These are phyloP conservation scores for Wallacemonas sp. DNA, from an alignment of 208 protist genomes.

Conservation along the genomic window DNA sequence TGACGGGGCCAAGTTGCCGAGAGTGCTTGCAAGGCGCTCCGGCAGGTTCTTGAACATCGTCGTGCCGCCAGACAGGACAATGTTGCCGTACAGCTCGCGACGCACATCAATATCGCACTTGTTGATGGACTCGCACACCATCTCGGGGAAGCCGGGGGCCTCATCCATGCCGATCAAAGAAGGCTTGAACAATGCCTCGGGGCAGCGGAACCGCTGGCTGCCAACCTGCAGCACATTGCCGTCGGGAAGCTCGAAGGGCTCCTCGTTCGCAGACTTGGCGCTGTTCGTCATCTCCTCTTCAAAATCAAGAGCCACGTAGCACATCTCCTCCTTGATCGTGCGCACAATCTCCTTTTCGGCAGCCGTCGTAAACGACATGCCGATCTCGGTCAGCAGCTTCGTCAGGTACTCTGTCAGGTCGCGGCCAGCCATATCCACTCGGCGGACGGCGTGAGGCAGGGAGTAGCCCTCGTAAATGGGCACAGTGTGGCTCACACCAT, in stretches of 20 bases:
- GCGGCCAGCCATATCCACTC: slow-evolving; percentile 92
- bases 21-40: slow-evolving; percentile 97
- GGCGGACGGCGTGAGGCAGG: slow-evolving; percentile 82
- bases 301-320: slow-evolving; percentile 95
- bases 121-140: slow-evolving; percentile 97
- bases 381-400: slow-evolving; percentile 95
- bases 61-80: slow-evolving; percentile 95
- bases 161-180: slow-evolving; percentile 94
- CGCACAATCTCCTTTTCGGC: slow-evolving; percentile 96
- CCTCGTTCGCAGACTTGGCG: slow-evolving; percentile 79
- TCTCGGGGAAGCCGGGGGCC: slow-evolving; percentile 95
- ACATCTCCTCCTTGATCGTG: slow-evolving; percentile 95
- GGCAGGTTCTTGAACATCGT: slow-evolving; percentile 97
- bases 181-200: slow-evolving; percentile 97
- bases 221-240: slow-evolving; percentile 89
- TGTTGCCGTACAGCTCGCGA: slow-evolving; percentile 95
- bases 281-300: slow-evolving; percentile 95
- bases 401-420: slow-evolving; percentile 96
- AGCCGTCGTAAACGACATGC: slow-evolving; percentile 95
- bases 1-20: slow-evolving; percentile 92
- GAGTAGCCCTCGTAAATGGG: slow-evolving; percentile 94
- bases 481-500: slow-evolving; percentile 93
- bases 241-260: slow-evolving; percentile 94
- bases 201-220: slow-evolving; percentile 90
- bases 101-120: slow-evolving; percentile 96